Evolutionary conservation across 768 basidiomycete species (phyloP).

Genomic region (Suillus subaureus): DNA sequence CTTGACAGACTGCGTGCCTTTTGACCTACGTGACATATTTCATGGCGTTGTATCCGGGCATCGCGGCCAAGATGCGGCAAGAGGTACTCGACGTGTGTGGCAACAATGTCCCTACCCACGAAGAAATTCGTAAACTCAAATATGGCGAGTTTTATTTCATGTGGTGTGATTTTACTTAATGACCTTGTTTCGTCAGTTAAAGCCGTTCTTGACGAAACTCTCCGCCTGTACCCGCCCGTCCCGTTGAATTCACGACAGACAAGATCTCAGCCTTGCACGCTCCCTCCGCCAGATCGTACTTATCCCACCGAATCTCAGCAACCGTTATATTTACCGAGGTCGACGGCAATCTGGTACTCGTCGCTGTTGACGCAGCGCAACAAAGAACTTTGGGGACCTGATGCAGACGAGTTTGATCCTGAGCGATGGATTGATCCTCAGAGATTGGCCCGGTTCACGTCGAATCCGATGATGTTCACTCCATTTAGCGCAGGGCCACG

Average conservation of each 20-base stretch:
- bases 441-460: conserved; percentile 49
- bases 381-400: conserved; percentile 68
- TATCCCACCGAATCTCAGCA: conserved; percentile 37
- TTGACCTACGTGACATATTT: conserved; percentile 74
- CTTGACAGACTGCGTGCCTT: conserved; percentile 61
- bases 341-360: conserved; percentile 59
- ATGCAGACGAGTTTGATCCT: conserved; percentile 78
- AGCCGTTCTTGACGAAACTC: conserved; percentile 78
- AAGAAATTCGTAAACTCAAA: conserved; percentile 58
- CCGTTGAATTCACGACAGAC: conserved; percentile 71
- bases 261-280: conserved; percentile 47
- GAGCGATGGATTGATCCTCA: conserved; percentile 73
- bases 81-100: conserved; percentile 66
- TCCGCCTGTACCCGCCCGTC: conserved; percentile 79
- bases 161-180: conserved; percentile 9
- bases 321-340: conserved; percentile 61
- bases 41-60: conserved; percentile 64
- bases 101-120: conserved; percentile 51
- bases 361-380: conserved; percentile 70
- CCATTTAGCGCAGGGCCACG: conserved; percentile 77
- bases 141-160: conserved; percentile 53
- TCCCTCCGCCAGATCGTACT: conserved; percentile 55
- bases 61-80: conserved; percentile 51
- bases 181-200: conserved; percentile 48
- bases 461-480: conserved; percentile 69